Base-by-base conservation (phyloP, 805 yeast species). In the Yarrowia phangngaensis region DNA sequence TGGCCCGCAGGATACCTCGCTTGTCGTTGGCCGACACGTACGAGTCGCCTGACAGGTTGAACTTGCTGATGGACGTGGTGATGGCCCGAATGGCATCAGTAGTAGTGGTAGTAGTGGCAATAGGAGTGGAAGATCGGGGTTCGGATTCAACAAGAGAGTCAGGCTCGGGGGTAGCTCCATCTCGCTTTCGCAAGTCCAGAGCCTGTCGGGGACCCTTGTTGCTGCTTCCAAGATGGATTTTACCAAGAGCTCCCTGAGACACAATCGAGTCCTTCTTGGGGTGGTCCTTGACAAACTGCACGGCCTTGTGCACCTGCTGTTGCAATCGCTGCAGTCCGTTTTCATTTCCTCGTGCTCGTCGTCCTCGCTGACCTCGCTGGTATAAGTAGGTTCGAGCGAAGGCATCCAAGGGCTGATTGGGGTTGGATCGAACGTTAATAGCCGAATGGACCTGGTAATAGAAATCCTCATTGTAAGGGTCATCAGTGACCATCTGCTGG, bases 251-350 rank as follows among this genome's bases (percentile, higher is more conserved):
- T 58, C 95, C 96, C 60, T 82, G 95, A 33, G 74, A 71, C 22
- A 79, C 78, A 57, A 78, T 78, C 54, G 75, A 80, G 32, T 75
- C 73, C 67, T 80, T 80, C 69, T 87, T 78, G 40, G 76, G 76
- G 55, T 73, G 72, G 60, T 87, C 95, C 63, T 86, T 85, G 17
- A 97, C 98, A 29, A 86, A 90, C 49, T 90, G 84, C 13, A 90
- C 97, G 12, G 97, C 97, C 60, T 84, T 86, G 61, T 88, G 94
- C 47, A 90, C 95, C 70, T 90, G 97, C 64, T 88, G 95, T 69
- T 90, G 97, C 95, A 92, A 86, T 72, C 97, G 81, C 70, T 86
- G 95, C 60, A 89, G 73, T 1, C 95, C 96, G 55, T 87, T 80
- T 65, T 86, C 95, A 29, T 63, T 60, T 40, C 58, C 60, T 29